These are phyloP conservation scores for Pythium aphanidermatum DNA, from an alignment of 352 stramenopile genomes.

Conservation along the genomic window DNA sequence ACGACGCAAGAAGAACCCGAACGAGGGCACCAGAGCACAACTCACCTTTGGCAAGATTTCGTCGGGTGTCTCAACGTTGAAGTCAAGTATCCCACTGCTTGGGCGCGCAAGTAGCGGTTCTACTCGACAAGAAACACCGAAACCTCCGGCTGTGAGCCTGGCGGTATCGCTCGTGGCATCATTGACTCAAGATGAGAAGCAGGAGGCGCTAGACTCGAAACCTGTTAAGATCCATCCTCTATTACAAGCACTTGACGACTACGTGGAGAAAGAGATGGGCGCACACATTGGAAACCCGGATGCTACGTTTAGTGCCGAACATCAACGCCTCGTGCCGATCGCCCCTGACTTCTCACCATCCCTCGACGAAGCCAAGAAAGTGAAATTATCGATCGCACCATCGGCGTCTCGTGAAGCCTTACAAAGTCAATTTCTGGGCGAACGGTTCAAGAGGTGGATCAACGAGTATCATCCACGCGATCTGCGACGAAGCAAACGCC, in stretches of 20 bases:
- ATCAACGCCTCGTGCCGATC: background rate
- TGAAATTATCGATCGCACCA: background rate
- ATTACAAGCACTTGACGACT: constrained; percentile 58
- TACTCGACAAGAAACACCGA: background rate
- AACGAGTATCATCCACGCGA: constrained; percentile 15
- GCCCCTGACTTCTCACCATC: constrained; percentile 17
- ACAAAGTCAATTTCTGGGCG: constrained; percentile 5
- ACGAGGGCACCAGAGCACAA: background rate
- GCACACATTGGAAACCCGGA: background rate
- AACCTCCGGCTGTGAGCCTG: constrained; percentile 44
- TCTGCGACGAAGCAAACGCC: constrained; percentile 10
- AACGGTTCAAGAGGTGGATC: constrained; percentile 15
- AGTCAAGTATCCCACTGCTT: constrained; percentile 1
- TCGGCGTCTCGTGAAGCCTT: constrained; percentile 1
- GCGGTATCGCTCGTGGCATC: constrained; percentile 66
- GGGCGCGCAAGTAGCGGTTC: constrained; percentile 1
- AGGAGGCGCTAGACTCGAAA: constrained; percentile 53
- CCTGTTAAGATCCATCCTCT: constrained; percentile 59
- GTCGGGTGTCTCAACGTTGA: background rate
- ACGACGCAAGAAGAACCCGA: constrained; percentile 21
- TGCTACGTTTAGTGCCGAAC: background rate
- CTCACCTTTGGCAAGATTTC: background rate
- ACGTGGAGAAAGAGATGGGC: constrained; percentile 43
- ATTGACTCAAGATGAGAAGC: constrained; percentile 62
- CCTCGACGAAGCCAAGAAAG: constrained; percentile 8